Base-by-base conservation (phyloP, 2,329 filamentous ascomycete genomes). In the Aspergillus proliferans region DNA sequence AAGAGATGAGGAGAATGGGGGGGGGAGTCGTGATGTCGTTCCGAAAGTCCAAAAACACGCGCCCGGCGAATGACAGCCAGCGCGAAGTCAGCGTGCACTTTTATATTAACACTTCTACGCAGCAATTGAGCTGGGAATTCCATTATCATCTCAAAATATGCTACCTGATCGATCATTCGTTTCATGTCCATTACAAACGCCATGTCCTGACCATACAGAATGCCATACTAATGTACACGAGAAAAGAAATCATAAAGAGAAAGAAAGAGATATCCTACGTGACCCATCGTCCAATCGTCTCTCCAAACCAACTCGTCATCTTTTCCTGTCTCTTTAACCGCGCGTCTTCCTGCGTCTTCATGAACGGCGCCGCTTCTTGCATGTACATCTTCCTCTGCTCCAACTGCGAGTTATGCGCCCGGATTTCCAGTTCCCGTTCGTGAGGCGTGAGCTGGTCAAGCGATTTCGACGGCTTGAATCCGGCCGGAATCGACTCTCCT, bases 401-500 rank as follows among this genome's bases (percentile, higher is more conserved):
- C 30, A 69, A 41, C 30, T 69, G 60, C 39, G 70, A 64, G 48
- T 69, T 64, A 46, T 70, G 61, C 10, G 66, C 60, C 45, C 66
- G 64, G 24, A 73, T 67, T 47, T 72, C 71, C 49, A 76, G 50
- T 48, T 76, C 73, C 43, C 72, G 65, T 51, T 76, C 71, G 49
- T 76, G 73, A 3, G 73, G 73, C 3, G 69, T 71, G 48, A 75
- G 62, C 24, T 72, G 60, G 9, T 70, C 61, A 43, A 74, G 52
- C 2, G 67, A 62, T 47, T 70, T 72, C 14, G 62, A 62, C 14
- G 67, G 62, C 44, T 64, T 70, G 43, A 67, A 61, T 2, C 63
- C 67, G 14, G 53, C 52, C 2, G 69, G 70, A 30, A 72, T 55
- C 24, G 60, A 36, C 48, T 68, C 61, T 22, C 63, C 67, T 30